Percentiles rank a stretch among this genome's conserved stretches.
These are phyloP conservation scores for Sporothrix protearum DNA, from an alignment of 2,329 filamentous ascomycete species.

Conservation along the genomic window DNA sequence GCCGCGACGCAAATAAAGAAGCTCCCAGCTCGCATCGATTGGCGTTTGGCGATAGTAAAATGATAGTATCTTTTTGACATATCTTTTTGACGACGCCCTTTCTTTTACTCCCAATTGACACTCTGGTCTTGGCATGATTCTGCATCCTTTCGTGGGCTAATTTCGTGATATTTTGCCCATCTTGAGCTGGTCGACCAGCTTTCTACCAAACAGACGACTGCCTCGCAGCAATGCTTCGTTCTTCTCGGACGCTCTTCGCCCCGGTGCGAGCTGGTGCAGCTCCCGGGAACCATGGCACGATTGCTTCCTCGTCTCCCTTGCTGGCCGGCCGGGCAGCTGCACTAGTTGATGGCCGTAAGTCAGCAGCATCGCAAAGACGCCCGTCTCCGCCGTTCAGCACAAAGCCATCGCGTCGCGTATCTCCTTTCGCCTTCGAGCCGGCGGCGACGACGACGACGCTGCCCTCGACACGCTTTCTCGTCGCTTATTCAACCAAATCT, in stretches of 20 bases:
- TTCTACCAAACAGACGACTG: background rate
- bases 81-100: too few species aligned
- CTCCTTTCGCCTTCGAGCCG: background rate
- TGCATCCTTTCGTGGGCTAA: background rate
- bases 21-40: background rate
- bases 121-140: background rate
- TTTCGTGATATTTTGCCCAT: background rate
- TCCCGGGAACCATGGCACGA: background rate
- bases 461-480: background rate
- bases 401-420: background rate
- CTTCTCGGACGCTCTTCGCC: background rate
- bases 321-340: background rate
- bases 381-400: background rate
- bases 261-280: background rate
- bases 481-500: conserved; percentile 27
- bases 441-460: background rate
- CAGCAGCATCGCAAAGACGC: background rate
- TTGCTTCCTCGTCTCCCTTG: background rate
- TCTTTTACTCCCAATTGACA: background rate
- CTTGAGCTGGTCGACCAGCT: background rate
- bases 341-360: background rate
- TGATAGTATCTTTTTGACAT: background rate
- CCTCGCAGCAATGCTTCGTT: conserved; percentile 13
- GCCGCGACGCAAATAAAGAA: conserved; percentile 10
- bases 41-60: background rate